Evolutionary conservation across 495 filamentous ascomycete species (phyloP).

Genomic region (Aspergillus olivimuriae): DNA sequence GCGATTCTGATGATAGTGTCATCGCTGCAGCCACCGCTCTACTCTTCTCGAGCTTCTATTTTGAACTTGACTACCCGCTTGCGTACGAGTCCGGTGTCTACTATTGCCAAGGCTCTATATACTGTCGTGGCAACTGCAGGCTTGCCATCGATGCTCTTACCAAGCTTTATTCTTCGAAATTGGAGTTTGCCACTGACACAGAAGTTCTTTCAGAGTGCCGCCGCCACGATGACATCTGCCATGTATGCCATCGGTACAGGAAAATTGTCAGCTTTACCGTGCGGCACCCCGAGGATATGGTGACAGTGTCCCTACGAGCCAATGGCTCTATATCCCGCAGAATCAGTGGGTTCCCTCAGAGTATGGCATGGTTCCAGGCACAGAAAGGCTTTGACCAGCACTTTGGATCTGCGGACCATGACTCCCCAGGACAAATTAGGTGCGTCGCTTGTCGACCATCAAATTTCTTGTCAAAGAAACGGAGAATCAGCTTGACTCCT

Average conservation of each 20-base stretch:
- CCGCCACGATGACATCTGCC: constrained; percentile 7
- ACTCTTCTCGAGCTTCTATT: constrained; percentile 17
- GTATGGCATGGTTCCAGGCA: constrained; percentile 13
- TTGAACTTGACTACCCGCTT: constrained; percentile 8
- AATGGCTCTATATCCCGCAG: constrained; percentile 1
- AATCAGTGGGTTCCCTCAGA: constrained; percentile 20
- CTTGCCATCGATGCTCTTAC: constrained; percentile 5
- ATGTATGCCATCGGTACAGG: constrained; percentile 11
- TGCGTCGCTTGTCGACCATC: constrained; percentile 2
- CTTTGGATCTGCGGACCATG: constrained; percentile 2
- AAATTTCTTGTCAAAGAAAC: too few relatives aligned
- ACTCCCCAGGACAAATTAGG: constrained; percentile 1
- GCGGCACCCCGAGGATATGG: constrained; percentile 8
- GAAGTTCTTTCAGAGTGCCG: constrained; percentile 2
- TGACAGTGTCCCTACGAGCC: constrained; percentile 12
- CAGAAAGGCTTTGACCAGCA: constrained; percentile 12
- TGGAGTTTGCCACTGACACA: background rate
- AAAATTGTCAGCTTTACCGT: constrained; percentile 11
- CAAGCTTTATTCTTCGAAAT: background rate
- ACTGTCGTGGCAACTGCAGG: constrained; percentile 10
- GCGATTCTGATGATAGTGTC: too few relatives aligned
- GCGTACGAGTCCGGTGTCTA: constrained; percentile 9
- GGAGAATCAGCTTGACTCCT: too few relatives aligned
- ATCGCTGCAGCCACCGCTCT: constrained; percentile 8
- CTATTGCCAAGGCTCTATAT: constrained; percentile 11